Base-by-base conservation (phyloP, 106 monocot genomes). In the Allium fistulosum region DNA sequence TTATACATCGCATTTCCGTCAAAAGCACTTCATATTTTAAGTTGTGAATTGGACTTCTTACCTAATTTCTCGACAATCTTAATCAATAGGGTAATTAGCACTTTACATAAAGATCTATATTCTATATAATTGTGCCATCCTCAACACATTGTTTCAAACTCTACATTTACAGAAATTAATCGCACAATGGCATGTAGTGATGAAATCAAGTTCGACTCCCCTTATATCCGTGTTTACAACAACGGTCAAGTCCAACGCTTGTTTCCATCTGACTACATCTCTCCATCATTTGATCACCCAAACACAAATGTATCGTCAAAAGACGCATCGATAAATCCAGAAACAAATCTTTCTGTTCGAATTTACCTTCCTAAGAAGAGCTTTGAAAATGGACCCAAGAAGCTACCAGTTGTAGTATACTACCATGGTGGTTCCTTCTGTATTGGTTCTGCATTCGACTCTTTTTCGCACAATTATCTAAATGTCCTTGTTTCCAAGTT, bases 381-480 rank as follows among this genome's bases (percentile, higher is more conserved):
- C 17, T 9, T 17, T 26, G 28, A 46, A 11, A 11, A 15, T 10
- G 10, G 49, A 16, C 4, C n/a, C n/a, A 17, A 10, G 10, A 66
- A 48, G n/a, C 66, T 74, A 5, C 74, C 74, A 1, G 0, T 74
- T 10, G 46, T 74, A 26, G 45, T 74, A 37, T 74, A 74, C 58
- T 74, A 57, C 48, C 74, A 74, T 58, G 74, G 74, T 10, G 74
- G 74, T 8, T 63, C 48, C 46, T 74, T 74, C 62, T 58, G 45
- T 48, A 14, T 66, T 11, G 57, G 47, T 12, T 57, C 57, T 16
- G 66, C 65, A 6, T 65, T 65, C 58, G 45, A 51, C 37, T 14
- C 28, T 7, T 4, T 17, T 2, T 6, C 7, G 22, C 74, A 74
- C 49, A 45, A 64, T 45, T 66, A 57, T 48, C 65, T 66, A 12